phyloP scores from a whole-genome alignment of 208 protist species.

The Trypanosoma brucei region DNA sequence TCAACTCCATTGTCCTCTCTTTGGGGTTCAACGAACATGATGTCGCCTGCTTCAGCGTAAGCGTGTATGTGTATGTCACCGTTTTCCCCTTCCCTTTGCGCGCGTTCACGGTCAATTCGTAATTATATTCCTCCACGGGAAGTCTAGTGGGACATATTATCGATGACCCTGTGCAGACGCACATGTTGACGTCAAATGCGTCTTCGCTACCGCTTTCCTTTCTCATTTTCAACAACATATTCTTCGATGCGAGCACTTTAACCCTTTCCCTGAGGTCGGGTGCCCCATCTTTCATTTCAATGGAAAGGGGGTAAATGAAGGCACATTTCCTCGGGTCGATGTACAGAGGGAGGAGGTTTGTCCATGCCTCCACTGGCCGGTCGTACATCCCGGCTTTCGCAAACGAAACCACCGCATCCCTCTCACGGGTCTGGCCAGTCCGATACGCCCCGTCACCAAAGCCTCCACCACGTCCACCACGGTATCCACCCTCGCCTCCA shows the following conservation, averaged over 20 bases:
- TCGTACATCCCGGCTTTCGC: not conserved
- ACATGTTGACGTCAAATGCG: conserved; percentile 8
- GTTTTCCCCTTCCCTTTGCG: not conserved
- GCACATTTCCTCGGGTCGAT: conserved; percentile 2
- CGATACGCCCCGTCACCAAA: not conserved
- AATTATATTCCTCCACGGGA: conserved; percentile 2
- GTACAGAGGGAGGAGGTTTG: conserved; percentile 7
- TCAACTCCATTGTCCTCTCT: conserved; percentile 8
- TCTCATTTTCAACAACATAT: conserved; percentile 6
- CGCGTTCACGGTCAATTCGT: conserved; percentile 7
- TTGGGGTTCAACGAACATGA: not conserved
- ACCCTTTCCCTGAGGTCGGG: conserved; percentile 4
- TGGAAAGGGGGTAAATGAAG: conserved; percentile 12
- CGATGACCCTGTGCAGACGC: conserved; percentile 11
- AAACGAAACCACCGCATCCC: conserved; percentile 4
- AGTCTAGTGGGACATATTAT: conserved; percentile 2
- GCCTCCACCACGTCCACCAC: conserved; percentile 2
- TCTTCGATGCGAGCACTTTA: conserved; percentile 5
- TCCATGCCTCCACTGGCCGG: conserved; percentile 4
- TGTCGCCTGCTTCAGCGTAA: not conserved
- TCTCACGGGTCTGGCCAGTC: not conserved
- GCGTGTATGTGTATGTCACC: not conserved
- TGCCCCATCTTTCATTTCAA: conserved; percentile 17
- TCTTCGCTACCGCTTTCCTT: not conserved
- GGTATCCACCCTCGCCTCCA: not conserved